A percentile compares a stretch with the other conserved stretches of the same genome.
These are phyloP conservation scores for Amphirosellinia nigrospora DNA, from an alignment of 495 filamentous ascomycete genomes.

Conservation along the genomic window DNA sequence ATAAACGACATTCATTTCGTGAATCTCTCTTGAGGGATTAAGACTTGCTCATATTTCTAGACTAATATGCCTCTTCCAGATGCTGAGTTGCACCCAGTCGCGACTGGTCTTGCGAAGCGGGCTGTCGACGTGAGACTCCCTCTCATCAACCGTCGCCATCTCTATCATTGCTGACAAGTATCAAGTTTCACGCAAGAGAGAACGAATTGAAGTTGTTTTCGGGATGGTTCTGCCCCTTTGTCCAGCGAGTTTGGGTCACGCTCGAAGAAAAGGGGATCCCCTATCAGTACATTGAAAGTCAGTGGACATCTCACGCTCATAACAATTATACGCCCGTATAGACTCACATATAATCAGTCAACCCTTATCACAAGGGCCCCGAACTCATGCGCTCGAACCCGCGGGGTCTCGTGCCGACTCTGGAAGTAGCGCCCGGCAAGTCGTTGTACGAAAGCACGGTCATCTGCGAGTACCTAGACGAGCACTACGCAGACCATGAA, in stretches of 20 bases:
- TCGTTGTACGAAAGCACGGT: constrained; percentile 67
- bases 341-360: constrained; percentile 36
- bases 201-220: constrained; percentile 66
- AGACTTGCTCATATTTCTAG: not conserved
- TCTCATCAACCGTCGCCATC: not conserved
- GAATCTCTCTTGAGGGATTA: not conserved
- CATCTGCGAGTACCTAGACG: constrained; percentile 67
- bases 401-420: constrained; percentile 65
- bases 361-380: constrained; percentile 65
- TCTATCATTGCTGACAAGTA: not conserved
- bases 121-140: constrained; percentile 32
- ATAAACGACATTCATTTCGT: not conserved
- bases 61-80: constrained; percentile 43
- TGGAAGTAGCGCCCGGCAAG: constrained; percentile 55
- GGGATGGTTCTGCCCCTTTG: constrained; percentile 66
- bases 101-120: constrained; percentile 57
- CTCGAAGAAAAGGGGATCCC: constrained; percentile 69
- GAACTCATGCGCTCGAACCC: constrained; percentile 64
- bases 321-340: not conserved
- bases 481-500: constrained; percentile 59
- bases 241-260: constrained; percentile 65
- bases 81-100: constrained; percentile 57
- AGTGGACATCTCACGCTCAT: constrained; percentile 1
- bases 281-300: constrained; percentile 66
- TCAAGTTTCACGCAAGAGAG: constrained; percentile 50